phyloP scores from a whole-genome alignment of 2,329 filamentous ascomycete species.

The Alternaria conjuncta region DNA sequence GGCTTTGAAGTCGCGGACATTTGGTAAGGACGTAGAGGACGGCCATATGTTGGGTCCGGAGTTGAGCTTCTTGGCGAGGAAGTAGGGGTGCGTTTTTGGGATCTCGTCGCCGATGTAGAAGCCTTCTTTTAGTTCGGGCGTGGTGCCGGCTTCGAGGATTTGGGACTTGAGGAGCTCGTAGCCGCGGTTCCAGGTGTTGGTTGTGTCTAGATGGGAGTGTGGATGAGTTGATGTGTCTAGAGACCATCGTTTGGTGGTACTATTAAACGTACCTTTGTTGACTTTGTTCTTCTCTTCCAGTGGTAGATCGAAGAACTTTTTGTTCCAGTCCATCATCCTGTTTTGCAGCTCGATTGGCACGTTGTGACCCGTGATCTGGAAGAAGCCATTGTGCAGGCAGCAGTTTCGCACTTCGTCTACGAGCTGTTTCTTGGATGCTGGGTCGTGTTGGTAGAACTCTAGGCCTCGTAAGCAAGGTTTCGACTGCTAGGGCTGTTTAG shows the following conservation, averaged over 20 bases:
- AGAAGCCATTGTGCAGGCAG: slow-evolving; percentile 52
- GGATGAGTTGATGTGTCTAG: neutral
- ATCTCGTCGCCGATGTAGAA: slow-evolving; percentile 54
- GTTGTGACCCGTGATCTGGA: slow-evolving; percentile 54
- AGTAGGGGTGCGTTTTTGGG: slow-evolving; percentile 47
- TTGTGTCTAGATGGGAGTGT: slow-evolving; percentile 28
- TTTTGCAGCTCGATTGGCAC: slow-evolving; percentile 49
- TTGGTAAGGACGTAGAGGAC: slow-evolving; percentile 12
- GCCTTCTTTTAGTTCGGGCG: slow-evolving; percentile 53
- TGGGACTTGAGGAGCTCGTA: slow-evolving; percentile 54
- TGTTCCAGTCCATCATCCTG: slow-evolving; percentile 48
- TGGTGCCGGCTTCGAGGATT: slow-evolving; percentile 51
- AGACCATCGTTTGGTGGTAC: rapidly evolving
- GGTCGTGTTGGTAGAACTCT: slow-evolving; percentile 39
- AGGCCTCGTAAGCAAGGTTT: neutral
- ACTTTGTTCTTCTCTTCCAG: slow-evolving; percentile 51
- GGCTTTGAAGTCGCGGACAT: slow-evolving; percentile 44
- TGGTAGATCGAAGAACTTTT: slow-evolving; percentile 50
- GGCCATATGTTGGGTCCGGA: slow-evolving; percentile 54
- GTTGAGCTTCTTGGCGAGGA: slow-evolving; percentile 48
- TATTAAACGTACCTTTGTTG: slow-evolving; percentile 41
- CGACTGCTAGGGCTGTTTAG: neutral
- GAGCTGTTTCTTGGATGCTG: slow-evolving; percentile 30
- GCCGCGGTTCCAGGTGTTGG: slow-evolving; percentile 52
- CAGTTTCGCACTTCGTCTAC: slow-evolving; percentile 38